Evolutionary conservation across 169 alveolate species (phyloP).

Genomic region (Plasmodium gallinaceum): DNA sequence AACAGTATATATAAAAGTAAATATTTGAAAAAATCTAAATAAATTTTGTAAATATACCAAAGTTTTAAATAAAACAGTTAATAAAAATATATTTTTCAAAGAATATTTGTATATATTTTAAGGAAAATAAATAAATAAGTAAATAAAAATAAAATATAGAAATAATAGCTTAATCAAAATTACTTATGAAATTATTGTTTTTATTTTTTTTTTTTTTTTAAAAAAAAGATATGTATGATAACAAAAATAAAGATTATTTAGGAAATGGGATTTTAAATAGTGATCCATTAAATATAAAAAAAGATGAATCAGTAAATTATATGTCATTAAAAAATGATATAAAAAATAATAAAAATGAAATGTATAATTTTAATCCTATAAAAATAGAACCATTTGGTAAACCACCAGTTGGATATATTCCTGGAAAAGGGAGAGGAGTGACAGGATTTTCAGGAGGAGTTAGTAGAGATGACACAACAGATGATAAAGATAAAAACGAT

Average conservation of each 20-base stretch:
- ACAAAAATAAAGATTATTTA: neutral
- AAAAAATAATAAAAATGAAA: constrained; percentile 21
- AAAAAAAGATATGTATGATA: neutral
- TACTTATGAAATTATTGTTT: neutral
- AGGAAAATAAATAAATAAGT: no score
- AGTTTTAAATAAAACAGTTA: no score
- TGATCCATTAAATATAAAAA: neutral
- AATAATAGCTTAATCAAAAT: no score
- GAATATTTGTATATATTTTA: no score
- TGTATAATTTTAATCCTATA: constrained; percentile 19
- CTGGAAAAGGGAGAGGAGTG: constrained; percentile 98
- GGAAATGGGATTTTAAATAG: neutral
- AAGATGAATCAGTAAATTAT: neutral
- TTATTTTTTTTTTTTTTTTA: neutral
- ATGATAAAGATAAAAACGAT: constrained; percentile 90
- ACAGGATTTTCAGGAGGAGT: constrained; percentile 98
- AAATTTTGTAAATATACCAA: no score
- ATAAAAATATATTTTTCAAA: no score
- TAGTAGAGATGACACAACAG: constrained; percentile 95
- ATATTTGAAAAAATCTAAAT: no score
- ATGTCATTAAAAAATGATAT: neutral
- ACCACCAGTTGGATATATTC: constrained; percentile 96
- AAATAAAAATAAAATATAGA: no score
- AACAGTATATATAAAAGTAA: no score
- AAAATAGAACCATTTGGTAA: constrained; percentile 90